A percentile compares a stretch with the other conserved stretches of the same genome.
These are phyloP conservation scores for Pholiota molesta DNA, from an alignment of 768 basidiomycete species.

Conservation along the genomic window DNA sequence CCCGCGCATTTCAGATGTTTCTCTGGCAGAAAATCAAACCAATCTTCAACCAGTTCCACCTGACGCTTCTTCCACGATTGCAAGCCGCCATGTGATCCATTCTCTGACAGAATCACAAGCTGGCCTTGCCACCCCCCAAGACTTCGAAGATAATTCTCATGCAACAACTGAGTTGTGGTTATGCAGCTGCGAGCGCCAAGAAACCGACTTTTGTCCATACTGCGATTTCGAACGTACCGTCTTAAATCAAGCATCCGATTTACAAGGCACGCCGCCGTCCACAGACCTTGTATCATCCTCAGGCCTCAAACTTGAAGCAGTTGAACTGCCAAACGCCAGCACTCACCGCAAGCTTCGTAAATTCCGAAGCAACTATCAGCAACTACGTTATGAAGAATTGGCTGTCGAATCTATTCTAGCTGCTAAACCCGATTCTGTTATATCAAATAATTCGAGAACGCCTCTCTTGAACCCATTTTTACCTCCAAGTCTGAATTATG, in stretches of 20 bases:
- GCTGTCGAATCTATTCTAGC: constrained; percentile 10
- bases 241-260: constrained; percentile 2
- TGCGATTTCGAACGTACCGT: constrained; percentile 23
- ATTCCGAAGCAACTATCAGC: constrained; percentile 21
- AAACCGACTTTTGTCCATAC: constrained; percentile 26
- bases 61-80: not conserved
- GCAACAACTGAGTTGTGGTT: not conserved
- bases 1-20: not conserved
- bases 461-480: constrained; percentile 16
- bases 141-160: not conserved
- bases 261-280: not conserved
- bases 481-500: constrained; percentile 15
- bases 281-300: not conserved
- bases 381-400: constrained; percentile 18
- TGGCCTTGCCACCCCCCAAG: not conserved
- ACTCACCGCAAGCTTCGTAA: constrained; percentile 25
- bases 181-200: constrained; percentile 20
- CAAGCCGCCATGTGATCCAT: not conserved
- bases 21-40: not conserved
- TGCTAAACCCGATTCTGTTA: constrained; percentile 22
- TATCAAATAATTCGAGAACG: constrained; percentile 24
- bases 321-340: not conserved
- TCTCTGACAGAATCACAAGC: not conserved
- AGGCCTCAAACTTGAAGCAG: not conserved
- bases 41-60: not conserved